Conservation (phyloP, 805 yeast species). For the Ogataea pilisensis region DNA sequence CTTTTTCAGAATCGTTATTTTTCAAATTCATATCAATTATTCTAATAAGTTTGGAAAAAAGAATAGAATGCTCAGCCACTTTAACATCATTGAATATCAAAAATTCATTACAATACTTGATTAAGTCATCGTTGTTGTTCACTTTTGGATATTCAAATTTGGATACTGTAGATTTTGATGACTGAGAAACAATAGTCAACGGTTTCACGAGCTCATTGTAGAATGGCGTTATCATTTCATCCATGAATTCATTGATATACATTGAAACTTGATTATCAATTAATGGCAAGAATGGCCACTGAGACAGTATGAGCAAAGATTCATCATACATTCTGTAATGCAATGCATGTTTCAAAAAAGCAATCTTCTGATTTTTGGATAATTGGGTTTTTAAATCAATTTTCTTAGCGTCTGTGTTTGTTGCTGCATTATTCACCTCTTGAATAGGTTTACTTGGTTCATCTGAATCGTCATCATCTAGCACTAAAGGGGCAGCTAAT, state of each 20-base stretch:
- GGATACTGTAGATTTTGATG: neutral
- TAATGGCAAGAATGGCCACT: conserved; percentile 57
- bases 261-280: conserved; percentile 46
- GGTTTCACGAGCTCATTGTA: conserved; percentile 26
- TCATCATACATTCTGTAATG: conserved; percentile 61
- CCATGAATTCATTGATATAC: conserved; percentile 47
- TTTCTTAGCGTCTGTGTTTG: conserved; percentile 9
- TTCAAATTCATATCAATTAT: conserved; percentile 44
- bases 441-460: conserved; percentile 9
- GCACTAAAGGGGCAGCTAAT: conserved; percentile 76
- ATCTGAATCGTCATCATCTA: conserved; percentile 56
- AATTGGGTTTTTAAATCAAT: conserved; percentile 12
- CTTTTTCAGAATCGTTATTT: conserved; percentile 18
- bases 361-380: conserved; percentile 34
- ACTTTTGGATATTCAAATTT: conserved; percentile 32
- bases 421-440: neutral
- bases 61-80: conserved; percentile 42
- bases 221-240: conserved; percentile 47
- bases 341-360: conserved; percentile 50
- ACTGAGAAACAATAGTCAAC: neutral
- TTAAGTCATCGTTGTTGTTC: conserved; percentile 38
- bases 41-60: conserved; percentile 58
- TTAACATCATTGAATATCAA: conserved; percentile 53
- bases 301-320: conserved; percentile 51
- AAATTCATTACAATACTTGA: conserved; percentile 37